A percentile compares a stretch with the other conserved stretches of the same genome.
These are phyloP conservation scores for Tilletia setariae DNA, from an alignment of 1,284 basidiomycete genomes.

Conservation along the genomic window DNA sequence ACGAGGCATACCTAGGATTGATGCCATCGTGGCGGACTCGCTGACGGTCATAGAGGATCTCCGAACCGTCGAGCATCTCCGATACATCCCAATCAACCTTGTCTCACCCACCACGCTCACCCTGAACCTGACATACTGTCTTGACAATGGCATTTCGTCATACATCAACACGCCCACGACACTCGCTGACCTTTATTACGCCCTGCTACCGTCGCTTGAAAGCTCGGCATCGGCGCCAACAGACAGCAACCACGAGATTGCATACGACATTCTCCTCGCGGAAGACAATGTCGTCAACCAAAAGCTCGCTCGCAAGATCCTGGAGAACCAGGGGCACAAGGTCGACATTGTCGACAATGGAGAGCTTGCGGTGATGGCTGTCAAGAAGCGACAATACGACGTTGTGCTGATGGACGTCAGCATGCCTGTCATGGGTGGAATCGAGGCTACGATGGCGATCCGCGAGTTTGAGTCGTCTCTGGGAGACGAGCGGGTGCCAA, in stretches of 20 bases:
- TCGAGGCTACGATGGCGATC: conserved; percentile 66
- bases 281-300: conserved; percentile 99
- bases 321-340: conserved; percentile 92
- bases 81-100: conserved; percentile 96
- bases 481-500: conserved; percentile 74
- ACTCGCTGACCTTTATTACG: conserved; percentile 83
- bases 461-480: conserved; percentile 72
- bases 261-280: conserved; percentile 90
- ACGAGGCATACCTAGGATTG: conserved; percentile 80
- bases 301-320: conserved; percentile 90
- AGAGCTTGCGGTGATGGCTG: conserved; percentile 80
- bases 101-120: conserved; percentile 62
- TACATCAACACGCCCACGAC: conserved; percentile 87
- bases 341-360: conserved; percentile 99
- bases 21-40: conserved; percentile 92
- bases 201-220: conserved; percentile 89
- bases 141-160: conserved; percentile 84
- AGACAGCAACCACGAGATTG: conserved; percentile 72
- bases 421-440: conserved; percentile 63
- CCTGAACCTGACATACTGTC: conserved; percentile 61
- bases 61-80: conserved; percentile 85
- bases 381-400: conserved; percentile 72
- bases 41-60: conserved; percentile 79
- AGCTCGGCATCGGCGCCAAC: conserved; percentile 80
- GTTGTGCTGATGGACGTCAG: conserved; percentile 80